Evolutionary conservation across 495 filamentous ascomycete species (phyloP).

Genomic region (Aspergillus avenaceus): DNA sequence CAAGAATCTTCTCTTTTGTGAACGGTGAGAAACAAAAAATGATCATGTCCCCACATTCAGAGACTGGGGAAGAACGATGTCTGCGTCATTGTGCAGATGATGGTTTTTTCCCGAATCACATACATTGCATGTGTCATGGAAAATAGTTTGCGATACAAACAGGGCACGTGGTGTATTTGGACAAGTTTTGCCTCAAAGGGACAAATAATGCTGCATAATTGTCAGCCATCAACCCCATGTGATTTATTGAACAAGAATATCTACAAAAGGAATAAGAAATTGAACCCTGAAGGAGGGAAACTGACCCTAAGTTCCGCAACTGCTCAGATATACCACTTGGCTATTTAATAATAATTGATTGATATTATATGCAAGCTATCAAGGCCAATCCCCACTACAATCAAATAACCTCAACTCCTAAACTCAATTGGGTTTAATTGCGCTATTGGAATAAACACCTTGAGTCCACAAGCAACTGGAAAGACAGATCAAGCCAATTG

Average conservation of each 20-base stretch:
- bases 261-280: too few relatives aligned
- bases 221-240: too few relatives aligned
- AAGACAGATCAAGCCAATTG: too few relatives aligned
- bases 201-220: not conserved
- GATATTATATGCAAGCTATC: not conserved
- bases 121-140: too few relatives aligned
- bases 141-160: not conserved
- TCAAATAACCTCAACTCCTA: not conserved
- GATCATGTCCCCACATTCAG: not conserved
- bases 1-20: not conserved
- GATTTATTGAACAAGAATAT: too few relatives aligned
- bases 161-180: too few relatives aligned
- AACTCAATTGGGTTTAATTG: not conserved
- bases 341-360: not conserved
- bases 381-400: not conserved
- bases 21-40: not conserved
- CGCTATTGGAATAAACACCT: too few relatives aligned
- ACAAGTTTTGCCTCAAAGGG: not conserved
- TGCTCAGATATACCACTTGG: too few relatives aligned
- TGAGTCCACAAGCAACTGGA: too few relatives aligned
- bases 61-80: not conserved
- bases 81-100: not conserved
- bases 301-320: too few relatives aligned
- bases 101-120: too few relatives aligned
- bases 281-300: too few relatives aligned